Conservation (phyloP, 305 asterid genomes). For the Solanum hybrid region DNA sequence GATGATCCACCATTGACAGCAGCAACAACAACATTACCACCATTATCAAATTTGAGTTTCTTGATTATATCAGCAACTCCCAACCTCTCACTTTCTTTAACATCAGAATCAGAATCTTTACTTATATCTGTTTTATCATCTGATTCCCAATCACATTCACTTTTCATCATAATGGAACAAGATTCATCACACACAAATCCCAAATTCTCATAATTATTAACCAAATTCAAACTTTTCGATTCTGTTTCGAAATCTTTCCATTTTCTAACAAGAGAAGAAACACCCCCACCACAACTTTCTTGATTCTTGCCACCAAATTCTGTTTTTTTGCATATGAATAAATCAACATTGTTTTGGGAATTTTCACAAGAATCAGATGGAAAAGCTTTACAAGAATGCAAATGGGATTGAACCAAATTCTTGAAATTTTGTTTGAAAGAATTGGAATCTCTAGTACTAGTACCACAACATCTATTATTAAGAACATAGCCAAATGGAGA, state of each 20-base stretch:
- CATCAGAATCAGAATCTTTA: constrained; percentile 34
- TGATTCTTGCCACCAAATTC: background rate
- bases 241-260: constrained; percentile 65
- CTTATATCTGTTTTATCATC: constrained; percentile 37
- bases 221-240: constrained; percentile 12
- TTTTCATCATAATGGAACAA: constrained; percentile 5
- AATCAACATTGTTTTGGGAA: constrained; percentile 7
- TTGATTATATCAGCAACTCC: constrained; percentile 62
- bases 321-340: background rate
- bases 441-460: constrained; percentile 5
- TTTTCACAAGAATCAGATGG: background rate
- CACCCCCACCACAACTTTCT: constrained; percentile 42
- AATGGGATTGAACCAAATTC: constrained; percentile 21
- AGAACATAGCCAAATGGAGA: constrained; percentile 16
- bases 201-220: background rate
- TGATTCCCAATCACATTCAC: constrained; percentile 60
- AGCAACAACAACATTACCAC: background rate
- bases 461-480: background rate
- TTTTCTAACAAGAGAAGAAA: constrained; percentile 68
- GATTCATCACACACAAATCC: constrained; percentile 6
- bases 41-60: constrained; percentile 25
- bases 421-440: constrained; percentile 22
- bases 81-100: constrained; percentile 57
- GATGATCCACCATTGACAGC: constrained; percentile 3
- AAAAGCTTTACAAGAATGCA: constrained; percentile 13